phyloP scores from a whole-genome alignment of 2,329 filamentous ascomycete species.

The Aspergillus sp. region DNA sequence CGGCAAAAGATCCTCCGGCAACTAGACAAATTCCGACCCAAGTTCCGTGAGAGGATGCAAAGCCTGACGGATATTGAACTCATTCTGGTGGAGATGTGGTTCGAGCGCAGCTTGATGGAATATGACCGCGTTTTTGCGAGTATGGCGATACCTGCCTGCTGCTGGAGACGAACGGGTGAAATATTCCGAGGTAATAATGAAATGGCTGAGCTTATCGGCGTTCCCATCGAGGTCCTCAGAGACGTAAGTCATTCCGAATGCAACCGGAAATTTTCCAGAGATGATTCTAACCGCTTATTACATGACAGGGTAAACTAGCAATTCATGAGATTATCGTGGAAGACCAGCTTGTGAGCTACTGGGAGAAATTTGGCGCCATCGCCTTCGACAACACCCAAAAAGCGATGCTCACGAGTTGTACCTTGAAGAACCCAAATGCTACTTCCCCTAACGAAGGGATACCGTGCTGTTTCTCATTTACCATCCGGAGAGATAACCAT shows the following conservation, averaged over 20 bases:
- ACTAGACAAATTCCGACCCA: slow-evolving; percentile 88
- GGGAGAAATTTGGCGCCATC: slow-evolving; percentile 98
- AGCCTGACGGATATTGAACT: slow-evolving; percentile 90
- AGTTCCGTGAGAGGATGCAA: slow-evolving; percentile 94
- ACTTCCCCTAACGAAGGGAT: slow-evolving; percentile 68
- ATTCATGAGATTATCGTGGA: slow-evolving; percentile 95
- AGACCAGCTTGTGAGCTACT: slow-evolving; percentile 92
- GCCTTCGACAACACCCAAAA: slow-evolving; percentile 94
- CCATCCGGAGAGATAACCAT: slow-evolving; percentile 89
- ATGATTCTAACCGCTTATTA: slow-evolving; percentile 4
- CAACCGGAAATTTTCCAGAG: not conserved
- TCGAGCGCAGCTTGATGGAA: slow-evolving; percentile 93
- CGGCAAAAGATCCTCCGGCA: slow-evolving; percentile 91
- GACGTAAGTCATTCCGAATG: slow-evolving; percentile 64
- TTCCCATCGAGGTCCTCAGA: slow-evolving; percentile 84
- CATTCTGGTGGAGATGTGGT: slow-evolving; percentile 98
- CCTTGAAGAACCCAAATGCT: slow-evolving; percentile 78
- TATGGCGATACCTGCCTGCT: slow-evolving; percentile 97
- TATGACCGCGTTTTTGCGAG: slow-evolving; percentile 98
- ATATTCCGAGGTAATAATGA: slow-evolving; percentile 98
- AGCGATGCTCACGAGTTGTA: slow-evolving; percentile 90
- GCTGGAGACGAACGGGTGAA: slow-evolving; percentile 94
- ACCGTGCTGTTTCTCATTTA: slow-evolving; percentile 96
- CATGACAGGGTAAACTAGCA: slow-evolving; percentile 77
- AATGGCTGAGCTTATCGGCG: slow-evolving; percentile 94